Evolutionary conservation across 2,329 filamentous ascomycete species (phyloP).

Genomic region (Ascosphaera aggregata): DNA sequence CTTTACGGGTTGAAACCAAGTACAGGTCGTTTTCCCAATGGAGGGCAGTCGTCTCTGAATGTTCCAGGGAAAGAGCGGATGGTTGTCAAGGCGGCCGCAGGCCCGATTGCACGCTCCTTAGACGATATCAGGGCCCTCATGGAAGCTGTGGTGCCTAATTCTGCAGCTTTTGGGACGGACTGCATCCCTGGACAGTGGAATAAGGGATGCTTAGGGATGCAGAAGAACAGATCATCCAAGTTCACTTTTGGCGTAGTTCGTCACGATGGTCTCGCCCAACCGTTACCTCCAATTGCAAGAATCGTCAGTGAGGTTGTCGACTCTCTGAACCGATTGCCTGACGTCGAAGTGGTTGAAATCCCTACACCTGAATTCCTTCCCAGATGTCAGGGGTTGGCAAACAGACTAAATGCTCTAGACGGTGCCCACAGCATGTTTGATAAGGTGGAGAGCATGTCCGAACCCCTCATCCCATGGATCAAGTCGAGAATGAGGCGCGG

Average conservation of each 20-base stretch:
- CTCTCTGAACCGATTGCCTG: constrained; percentile 13
- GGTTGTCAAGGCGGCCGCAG: constrained; percentile 26
- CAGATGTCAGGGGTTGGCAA: constrained; percentile 32
- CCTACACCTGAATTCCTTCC: constrained; percentile 28
- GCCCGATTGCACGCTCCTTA: constrained; percentile 18
- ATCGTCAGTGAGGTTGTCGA: constrained; percentile 17
- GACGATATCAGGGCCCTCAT: constrained; percentile 25
- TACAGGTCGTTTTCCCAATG: constrained; percentile 25
- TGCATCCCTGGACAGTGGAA: constrained; percentile 21
- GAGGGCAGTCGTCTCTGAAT: constrained; percentile 26
- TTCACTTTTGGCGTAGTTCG: constrained; percentile 20
- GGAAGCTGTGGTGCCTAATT: constrained; percentile 25
- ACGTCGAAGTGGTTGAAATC: constrained; percentile 35
- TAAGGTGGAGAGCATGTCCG: constrained; percentile 29
- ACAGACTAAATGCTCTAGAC: constrained; percentile 34
- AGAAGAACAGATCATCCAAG: constrained; percentile 9
- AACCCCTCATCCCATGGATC: constrained; percentile 39
- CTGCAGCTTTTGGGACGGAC: constrained; percentile 28
- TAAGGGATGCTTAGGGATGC: constrained; percentile 7
- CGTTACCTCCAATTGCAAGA: constrained; percentile 18
- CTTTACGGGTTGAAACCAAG: constrained; percentile 29
- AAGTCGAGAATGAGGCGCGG: constrained; percentile 26
- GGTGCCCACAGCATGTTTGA: constrained; percentile 33
- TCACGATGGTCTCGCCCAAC: constrained; percentile 17
- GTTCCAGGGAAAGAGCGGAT: constrained; percentile 25